Evolutionary conservation across 306 rosid species (phyloP), one percentile per base, ranked within the genome.

Genomic region (Casuarina glauca): DNA sequence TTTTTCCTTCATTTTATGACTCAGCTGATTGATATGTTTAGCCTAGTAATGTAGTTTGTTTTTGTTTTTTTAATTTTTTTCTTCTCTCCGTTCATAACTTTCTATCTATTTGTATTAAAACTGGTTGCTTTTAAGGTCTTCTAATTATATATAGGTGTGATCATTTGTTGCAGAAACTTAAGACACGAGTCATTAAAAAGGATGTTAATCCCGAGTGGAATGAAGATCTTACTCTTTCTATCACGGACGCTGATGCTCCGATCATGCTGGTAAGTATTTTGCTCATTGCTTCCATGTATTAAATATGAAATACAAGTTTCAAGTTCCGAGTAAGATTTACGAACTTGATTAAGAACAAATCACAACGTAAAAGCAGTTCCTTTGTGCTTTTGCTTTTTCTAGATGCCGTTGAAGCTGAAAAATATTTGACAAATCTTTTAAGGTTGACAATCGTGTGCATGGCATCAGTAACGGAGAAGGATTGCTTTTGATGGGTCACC

Each of bases 181-280:
- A 93, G 89, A 96, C 99, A 0, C 91, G 91, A 20, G 91, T 96
- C 61, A 83, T 93, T 48, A 90, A 86, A 75, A 90, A 93, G 86
- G 96, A 91, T 85, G 80, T 93, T 9, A 96, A 93, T 75, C 99
- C 99, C 0, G 94, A 81, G 76, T 96, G 99, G 99, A 86, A 96
- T 69, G 99, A 96, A 85, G 98, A 96, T 35, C 98, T 96, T 36
- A 93, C 99, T 2, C 93, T 96, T 9, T 84, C 99, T 36, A 81
- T 93, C 16, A 85, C 85, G 6, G 91, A 91, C 39, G 86, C 93
- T 0, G 32, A 64, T 70, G 2, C 13, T 13, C 90, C 93, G 2
- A 53, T 96, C 69, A 26, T 51, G 69, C 83, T 96, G 85, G 98
- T 90, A 76, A 88, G 73, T 73, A 2, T 52, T 74, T 76, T 85